Conservation (phyloP, 345 rosid species). For the Laguncularia racemosa region DNA sequence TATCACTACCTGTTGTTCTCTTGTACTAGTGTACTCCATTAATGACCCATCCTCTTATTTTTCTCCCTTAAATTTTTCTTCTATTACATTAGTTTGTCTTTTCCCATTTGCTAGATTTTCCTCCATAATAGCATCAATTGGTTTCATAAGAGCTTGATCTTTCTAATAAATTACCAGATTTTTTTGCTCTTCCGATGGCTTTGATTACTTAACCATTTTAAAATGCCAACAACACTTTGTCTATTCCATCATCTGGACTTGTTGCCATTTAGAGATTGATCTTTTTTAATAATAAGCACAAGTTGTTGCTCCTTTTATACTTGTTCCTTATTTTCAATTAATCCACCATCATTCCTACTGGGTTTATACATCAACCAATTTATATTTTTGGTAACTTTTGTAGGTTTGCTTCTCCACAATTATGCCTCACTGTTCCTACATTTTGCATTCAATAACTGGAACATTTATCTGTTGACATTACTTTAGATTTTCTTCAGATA, state of each 20-base stretch:
- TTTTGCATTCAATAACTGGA: too few species aligned
- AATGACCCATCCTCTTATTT: not conserved
- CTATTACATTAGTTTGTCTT: not conserved
- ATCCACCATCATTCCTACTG: too few species aligned
- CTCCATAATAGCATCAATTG: not conserved
- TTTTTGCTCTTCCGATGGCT: slow-evolving; percentile 1
- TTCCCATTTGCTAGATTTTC: not conserved
- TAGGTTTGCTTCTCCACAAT: too few species aligned
- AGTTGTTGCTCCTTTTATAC: too few species aligned
- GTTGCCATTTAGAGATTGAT: not conserved
- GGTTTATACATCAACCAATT: too few species aligned
- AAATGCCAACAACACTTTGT: not conserved
- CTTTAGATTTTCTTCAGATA: too few species aligned
- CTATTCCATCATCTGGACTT: not conserved
- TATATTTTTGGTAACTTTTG: too few species aligned
- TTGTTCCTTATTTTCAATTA: too few species aligned
- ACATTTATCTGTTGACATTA: too few species aligned
- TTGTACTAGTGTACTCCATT: not conserved
- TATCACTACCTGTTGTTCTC: not conserved
- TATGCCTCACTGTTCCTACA: too few species aligned
- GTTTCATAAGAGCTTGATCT: not conserved
- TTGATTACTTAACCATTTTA: not conserved
- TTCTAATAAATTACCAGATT: not conserved
- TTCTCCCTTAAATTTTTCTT: not conserved
- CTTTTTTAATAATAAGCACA: too few species aligned